Percentiles rank a stretch among this genome's conserved stretches.
phyloP scores from a whole-genome alignment of 345 rosid genomes.

The Syzygium oleosum region DNA sequence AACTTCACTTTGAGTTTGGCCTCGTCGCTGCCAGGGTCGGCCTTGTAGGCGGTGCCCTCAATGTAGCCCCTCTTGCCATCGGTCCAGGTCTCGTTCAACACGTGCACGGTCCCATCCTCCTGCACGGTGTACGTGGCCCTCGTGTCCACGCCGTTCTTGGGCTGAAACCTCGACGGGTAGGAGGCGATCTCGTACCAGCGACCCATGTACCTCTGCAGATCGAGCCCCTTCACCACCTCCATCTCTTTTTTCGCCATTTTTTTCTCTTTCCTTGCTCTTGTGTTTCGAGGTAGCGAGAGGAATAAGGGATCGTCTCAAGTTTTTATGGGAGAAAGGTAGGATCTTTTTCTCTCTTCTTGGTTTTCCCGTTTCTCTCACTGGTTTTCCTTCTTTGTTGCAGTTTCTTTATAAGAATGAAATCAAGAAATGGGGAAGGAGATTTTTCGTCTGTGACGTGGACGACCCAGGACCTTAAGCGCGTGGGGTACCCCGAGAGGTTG shows the following conservation, averaged over 20 bases:
- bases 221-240: constrained; percentile 67
- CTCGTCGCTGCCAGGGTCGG: constrained; percentile 68
- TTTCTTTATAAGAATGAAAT: background rate
- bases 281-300: background rate
- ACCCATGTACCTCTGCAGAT: constrained; percentile 73
- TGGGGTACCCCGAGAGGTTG: background rate
- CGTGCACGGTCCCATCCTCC: constrained; percentile 67
- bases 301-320: background rate
- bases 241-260: constrained; percentile 44
- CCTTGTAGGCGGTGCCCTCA: constrained; percentile 68
- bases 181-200: constrained; percentile 94
- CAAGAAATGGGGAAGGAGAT: background rate
- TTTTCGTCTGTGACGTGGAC: constrained; percentile 28
- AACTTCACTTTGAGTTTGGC: constrained; percentile 92
- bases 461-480: constrained; percentile 1
- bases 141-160: constrained; percentile 61
- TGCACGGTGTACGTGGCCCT: constrained; percentile 75
- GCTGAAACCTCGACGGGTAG: constrained; percentile 77
- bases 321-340: background rate
- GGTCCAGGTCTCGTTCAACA: constrained; percentile 75
- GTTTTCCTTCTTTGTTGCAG: background rate
- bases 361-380: fast-evolving
- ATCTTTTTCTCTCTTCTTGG: fast-evolving
- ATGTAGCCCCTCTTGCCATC: constrained; percentile 59
- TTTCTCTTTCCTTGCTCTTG: background rate